Conservation (phyloP, 257 asterid genomes). For the Penstemon newberryi region DNA sequence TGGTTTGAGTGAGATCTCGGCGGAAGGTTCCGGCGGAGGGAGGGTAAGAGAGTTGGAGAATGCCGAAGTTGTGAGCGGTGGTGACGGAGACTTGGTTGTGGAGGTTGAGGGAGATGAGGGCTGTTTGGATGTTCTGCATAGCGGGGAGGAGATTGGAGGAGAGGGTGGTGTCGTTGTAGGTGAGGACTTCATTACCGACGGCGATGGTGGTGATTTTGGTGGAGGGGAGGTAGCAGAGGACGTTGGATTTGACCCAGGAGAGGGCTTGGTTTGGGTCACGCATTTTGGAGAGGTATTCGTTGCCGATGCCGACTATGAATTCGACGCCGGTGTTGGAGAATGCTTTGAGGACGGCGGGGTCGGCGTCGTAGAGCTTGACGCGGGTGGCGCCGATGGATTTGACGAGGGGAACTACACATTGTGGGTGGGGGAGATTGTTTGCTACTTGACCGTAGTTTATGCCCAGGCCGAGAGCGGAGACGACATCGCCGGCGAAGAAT, state of each 20-base stretch:
- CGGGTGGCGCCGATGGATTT: conserved; percentile 70
- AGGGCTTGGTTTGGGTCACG: conserved; percentile 58
- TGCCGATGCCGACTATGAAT: conserved; percentile 69
- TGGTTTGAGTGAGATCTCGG: conserved; percentile 41
- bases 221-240: conserved; percentile 58
- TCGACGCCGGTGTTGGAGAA: conserved; percentile 79
- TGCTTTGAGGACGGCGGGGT: conserved; percentile 65
- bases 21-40: conserved; percentile 81
- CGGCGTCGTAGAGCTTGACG: conserved; percentile 85
- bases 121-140: conserved; percentile 63
- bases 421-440: conserved; percentile 77
- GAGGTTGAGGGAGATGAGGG: conserved; percentile 57
- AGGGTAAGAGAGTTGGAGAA: conserved; percentile 71
- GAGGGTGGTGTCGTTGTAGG: conserved; percentile 57
- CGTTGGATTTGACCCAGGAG: conserved; percentile 68
- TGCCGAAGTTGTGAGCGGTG: conserved; percentile 73
- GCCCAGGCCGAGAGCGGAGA: conserved; percentile 41
- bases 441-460: conserved; percentile 90
- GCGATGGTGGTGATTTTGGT: conserved; percentile 73
- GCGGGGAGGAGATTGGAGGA: conserved; percentile 69
- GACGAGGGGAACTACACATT: conserved; percentile 57
- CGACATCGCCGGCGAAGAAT: not conserved
- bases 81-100: conserved; percentile 63
- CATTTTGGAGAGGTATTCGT: conserved; percentile 54
- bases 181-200: conserved; percentile 80